Base-by-base conservation (phyloP, 352 stramenopile species). In the Globisporangium takayamanum region DNA sequence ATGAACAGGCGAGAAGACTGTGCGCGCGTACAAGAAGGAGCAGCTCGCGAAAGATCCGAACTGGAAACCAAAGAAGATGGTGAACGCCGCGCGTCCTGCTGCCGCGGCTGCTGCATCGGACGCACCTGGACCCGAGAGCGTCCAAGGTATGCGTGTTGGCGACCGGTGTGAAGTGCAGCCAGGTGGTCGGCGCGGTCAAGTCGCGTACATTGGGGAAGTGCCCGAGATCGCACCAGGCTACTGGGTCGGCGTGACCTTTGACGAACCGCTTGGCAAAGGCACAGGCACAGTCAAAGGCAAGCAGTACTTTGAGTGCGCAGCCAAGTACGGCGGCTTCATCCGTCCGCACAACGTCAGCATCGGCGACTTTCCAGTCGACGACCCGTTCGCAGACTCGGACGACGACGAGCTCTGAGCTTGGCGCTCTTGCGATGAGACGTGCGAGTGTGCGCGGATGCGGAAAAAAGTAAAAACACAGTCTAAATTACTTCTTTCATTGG, bases 111-210 rank as follows among this genome's bases (percentile, higher is more conserved):
- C 73, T n/a, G 73, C 59, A 14, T 7, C 14, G n/a, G 64, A 62
- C 18, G 50, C 78, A 16, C 81, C 76, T 48, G 86, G 81, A 0
- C 68, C 74, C 11, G 84, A 93, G 26, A 83, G 60, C 57, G 78
- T 98, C n/a, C 65, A 68, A 46, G 63, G 78, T 47, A 97, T 99
- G 60, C 68, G 78, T 33, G 71, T 99, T 15, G 94, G 92, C n/a
- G 72, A 92, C 25, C 84, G 97, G n/a, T 99, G 97, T 69, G 90
- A 99, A 76, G 93, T 99, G 39, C 75, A 94, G 62, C 97, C 97
- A 1, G 97, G 97, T 28, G 84, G 78, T n/a, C 80, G 97, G 44
- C 80, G 97, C 26, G 97, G 97, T 25, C 69, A 69, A 26, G 87
- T 99, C 41, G 74, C 76, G 33, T 99, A 87, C 68, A 51, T 99